Percentiles rank a stretch among this genome's conserved stretches.
Conservation (phyloP, 257 asterid genomes). For the Primulina eburnea region DNA sequence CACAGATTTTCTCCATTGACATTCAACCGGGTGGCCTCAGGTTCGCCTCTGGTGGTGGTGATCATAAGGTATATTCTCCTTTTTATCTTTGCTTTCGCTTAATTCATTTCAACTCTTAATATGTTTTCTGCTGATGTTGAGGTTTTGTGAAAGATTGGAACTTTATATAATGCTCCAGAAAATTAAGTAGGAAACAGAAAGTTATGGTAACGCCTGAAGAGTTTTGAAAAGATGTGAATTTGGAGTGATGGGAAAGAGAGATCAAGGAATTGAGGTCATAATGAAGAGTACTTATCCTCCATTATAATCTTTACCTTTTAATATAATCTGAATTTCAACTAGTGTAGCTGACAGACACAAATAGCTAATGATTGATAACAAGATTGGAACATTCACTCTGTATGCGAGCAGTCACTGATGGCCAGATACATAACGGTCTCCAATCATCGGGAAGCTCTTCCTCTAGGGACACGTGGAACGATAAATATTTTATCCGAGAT, state of each 20-base stretch:
- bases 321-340: background rate
- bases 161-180: background rate
- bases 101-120: slow-evolving; percentile 4
- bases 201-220: background rate
- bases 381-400: background rate
- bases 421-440: background rate
- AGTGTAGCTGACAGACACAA: background rate
- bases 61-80: slow-evolving; percentile 59
- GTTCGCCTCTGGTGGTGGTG: slow-evolving; percentile 99
- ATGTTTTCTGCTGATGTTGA: slow-evolving; percentile 1
- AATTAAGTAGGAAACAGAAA: background rate
- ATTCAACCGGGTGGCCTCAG: slow-evolving; percentile 97
- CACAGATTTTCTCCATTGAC: slow-evolving; percentile 90
- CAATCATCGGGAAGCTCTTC: background rate
- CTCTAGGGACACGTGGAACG: background rate
- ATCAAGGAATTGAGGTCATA: background rate
- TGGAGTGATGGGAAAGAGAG: background rate
- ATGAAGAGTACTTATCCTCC: background rate
- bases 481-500: no score
- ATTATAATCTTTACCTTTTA: background rate
- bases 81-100: background rate
- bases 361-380: background rate
- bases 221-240: background rate
- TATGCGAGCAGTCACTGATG: background rate
- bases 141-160: background rate